A percentile compares a stretch with the other conserved stretches of the same genome.
phyloP scores from a whole-genome alignment of 495 filamentous ascomycete genomes.

The Parathielavia appendiculata region DNA sequence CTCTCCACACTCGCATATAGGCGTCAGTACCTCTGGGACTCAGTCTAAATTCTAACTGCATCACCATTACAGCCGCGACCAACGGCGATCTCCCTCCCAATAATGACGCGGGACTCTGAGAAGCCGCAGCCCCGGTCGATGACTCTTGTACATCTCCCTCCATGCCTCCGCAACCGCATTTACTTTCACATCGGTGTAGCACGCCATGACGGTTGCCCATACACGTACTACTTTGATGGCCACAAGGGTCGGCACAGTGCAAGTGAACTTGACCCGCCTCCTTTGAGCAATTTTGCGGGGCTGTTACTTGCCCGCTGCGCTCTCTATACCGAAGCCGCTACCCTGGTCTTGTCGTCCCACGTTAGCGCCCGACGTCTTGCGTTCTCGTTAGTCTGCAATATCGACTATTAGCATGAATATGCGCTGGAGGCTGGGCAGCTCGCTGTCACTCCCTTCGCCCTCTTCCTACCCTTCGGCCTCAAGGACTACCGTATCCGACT shows the following conservation, averaged over 20 bases:
- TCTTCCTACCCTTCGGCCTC: neutral
- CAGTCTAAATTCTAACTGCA: no score
- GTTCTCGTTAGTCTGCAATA: neutral
- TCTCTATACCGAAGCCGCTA: neutral
- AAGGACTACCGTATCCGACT: constrained; percentile 4
- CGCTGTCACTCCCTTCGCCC: neutral
- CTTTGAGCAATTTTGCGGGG: neutral
- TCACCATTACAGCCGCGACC: no score
- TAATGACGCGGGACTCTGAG: neutral
- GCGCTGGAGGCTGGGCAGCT: neutral
- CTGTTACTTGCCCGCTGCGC: neutral
- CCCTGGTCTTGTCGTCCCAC: neutral
- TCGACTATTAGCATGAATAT: neutral
- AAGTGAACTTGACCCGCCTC: neutral
- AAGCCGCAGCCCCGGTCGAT: no score
- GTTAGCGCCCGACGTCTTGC: neutral
- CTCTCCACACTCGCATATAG: no score
- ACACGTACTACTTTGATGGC: neutral
- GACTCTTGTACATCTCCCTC: neutral
- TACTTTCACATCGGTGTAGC: neutral
- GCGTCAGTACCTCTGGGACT: no score
- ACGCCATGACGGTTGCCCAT: neutral
- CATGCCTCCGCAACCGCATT: neutral
- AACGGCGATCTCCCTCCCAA: neutral
- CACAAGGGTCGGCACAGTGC: neutral